phyloP scores from a whole-genome alignment of 2,329 filamentous ascomycete species.

The Epichloe festucae region DNA sequence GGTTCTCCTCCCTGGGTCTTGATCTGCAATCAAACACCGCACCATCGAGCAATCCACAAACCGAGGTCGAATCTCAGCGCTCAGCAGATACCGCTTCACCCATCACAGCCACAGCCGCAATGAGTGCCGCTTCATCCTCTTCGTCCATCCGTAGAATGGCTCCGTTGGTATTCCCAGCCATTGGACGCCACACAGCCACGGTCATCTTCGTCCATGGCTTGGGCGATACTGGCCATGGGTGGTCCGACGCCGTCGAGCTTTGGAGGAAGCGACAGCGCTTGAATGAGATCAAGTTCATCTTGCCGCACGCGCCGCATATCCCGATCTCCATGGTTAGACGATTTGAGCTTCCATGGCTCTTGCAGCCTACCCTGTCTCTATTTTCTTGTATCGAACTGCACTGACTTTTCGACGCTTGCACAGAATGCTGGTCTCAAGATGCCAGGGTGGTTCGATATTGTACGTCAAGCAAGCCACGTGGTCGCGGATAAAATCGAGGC shows the following conservation, averaged over 20 bases:
- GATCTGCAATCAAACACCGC: neutral
- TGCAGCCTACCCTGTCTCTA: neutral
- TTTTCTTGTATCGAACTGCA: neutral
- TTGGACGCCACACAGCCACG: constrained; percentile 78
- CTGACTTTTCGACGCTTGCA: neutral
- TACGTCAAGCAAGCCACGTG: constrained; percentile 20
- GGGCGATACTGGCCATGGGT: constrained; percentile 69
- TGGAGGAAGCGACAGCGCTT: constrained; percentile 72
- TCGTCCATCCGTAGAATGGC: constrained; percentile 20
- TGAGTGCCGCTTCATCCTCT: constrained; percentile 10
- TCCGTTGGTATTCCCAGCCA: constrained; percentile 63
- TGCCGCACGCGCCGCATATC: constrained; percentile 79
- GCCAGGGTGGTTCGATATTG: constrained; percentile 82
- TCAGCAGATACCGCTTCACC: constrained; percentile 1
- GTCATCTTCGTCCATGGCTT: constrained; percentile 91
- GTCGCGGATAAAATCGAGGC: neutral
- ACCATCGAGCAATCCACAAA: neutral
- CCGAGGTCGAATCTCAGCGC: neutral
- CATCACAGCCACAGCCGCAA: neutral
- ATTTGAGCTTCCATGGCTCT: neutral
- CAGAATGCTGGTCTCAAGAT: constrained; percentile 66
- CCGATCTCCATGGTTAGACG: constrained; percentile 54
- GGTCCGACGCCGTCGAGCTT: constrained; percentile 74
- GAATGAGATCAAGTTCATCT: constrained; percentile 82
- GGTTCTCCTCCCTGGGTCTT: neutral